Evolutionary conservation across 176 grass and related monocot species (phyloP).

Genomic region (Oryza officinalis): DNA sequence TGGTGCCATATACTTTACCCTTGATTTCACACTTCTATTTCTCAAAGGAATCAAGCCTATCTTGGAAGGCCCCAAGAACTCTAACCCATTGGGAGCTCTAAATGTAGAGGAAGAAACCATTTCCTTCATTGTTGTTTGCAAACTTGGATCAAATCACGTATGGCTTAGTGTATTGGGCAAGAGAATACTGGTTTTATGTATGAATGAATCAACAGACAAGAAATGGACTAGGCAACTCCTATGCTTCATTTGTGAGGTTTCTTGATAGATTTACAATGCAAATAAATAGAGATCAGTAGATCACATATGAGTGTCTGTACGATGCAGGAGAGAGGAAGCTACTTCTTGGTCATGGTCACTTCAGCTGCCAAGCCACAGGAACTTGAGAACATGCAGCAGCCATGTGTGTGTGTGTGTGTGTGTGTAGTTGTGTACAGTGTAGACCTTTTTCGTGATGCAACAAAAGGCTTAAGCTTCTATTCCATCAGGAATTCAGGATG

Average conservation of each 20-base stretch:
- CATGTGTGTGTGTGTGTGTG: conserved; percentile 26
- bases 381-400: conserved; percentile 38
- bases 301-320: neutral
- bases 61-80: conserved; percentile 45
- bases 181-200: conserved; percentile 8
- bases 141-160: conserved; percentile 18
- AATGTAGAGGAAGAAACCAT: conserved; percentile 56
- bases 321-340: conserved; percentile 6
- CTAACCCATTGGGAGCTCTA: conserved; percentile 26
- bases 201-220: neutral
- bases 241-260: conserved; percentile 2
- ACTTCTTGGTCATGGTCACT: conserved; percentile 14
- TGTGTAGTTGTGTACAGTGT: neutral
- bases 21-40: conserved; percentile 14
- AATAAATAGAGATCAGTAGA: conserved; percentile 27
- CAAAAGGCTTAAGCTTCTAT: conserved; percentile 9
- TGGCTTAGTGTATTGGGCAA: conserved; percentile 21
- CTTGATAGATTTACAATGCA: conserved; percentile 3
- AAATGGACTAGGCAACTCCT: neutral
- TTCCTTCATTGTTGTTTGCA: conserved; percentile 26
- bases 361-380: conserved; percentile 30
- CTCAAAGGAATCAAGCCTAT: conserved; percentile 33
- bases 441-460: neutral
- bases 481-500: neutral
- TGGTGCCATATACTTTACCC: conserved; percentile 13